A percentile compares a stretch with the other conserved stretches of the same genome.
These are phyloP conservation scores for Golubevia sp. DNA, from an alignment of 1,284 basidiomycete genomes.

Conservation along the genomic window DNA sequence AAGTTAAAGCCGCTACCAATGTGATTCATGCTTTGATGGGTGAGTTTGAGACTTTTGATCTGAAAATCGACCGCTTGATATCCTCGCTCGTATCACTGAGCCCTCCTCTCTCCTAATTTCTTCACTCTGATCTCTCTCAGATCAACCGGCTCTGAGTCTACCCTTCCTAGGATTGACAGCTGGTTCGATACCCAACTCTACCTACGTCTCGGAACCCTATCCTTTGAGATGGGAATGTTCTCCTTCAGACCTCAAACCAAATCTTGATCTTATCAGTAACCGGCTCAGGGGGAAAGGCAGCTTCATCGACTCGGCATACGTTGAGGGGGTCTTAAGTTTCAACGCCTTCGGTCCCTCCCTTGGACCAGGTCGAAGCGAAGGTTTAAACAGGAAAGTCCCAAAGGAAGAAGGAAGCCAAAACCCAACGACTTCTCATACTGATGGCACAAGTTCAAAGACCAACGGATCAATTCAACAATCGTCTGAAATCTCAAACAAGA, in stretches of 20 bases:
- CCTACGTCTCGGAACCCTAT: conserved; percentile 29
- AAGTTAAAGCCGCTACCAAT: conserved; percentile 50
- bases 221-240: conserved; percentile 15
- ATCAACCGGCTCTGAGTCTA: conserved; percentile 39
- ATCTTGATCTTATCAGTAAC: no score
- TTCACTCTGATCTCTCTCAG: conserved; percentile 13
- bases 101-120: background rate
- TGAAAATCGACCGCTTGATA: no score
- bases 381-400: conserved; percentile 7
- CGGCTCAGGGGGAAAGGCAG: no score
- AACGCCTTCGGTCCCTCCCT: conserved; percentile 57
- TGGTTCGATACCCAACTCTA: conserved; percentile 36
- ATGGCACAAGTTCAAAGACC: background rate
- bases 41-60: background rate
- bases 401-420: conserved; percentile 6
- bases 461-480: background rate
- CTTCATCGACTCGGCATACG: conserved; percentile 38
- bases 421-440: background rate
- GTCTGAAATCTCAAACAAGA: background rate
- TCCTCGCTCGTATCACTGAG: background rate
- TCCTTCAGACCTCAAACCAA: no score
- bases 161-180: conserved; percentile 54
- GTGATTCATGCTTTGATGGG: conserved; percentile 43
- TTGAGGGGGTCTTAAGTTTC: conserved; percentile 57
- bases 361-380: conserved; percentile 19